Evolutionary conservation across 768 basidiomycete species (phyloP).

Genomic region (Stropharia rugosoannulata): DNA sequence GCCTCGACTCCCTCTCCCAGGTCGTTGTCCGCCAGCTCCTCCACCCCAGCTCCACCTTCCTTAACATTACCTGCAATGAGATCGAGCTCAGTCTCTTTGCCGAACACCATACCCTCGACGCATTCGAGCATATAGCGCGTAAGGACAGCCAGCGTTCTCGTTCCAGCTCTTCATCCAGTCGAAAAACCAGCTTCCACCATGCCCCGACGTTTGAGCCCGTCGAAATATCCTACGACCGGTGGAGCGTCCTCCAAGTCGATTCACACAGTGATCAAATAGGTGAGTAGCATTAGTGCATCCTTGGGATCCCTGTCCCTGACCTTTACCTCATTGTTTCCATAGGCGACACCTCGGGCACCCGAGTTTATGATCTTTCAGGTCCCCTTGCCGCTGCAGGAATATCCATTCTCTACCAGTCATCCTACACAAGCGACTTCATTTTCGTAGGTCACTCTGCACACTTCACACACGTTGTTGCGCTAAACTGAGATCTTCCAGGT

Average conservation of each 20-base stretch:
- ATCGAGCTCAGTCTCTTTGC: constrained; percentile 78
- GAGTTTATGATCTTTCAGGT: constrained; percentile 74
- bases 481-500: constrained; percentile 40
- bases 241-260: constrained; percentile 82
- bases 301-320: constrained; percentile 8
- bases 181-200: constrained; percentile 21
- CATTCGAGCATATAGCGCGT: constrained; percentile 62
- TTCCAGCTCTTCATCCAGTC: constrained; percentile 34
- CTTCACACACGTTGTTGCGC: constrained; percentile 6
- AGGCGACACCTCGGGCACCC: constrained; percentile 65
- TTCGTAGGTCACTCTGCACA: constrained; percentile 47
- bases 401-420: constrained; percentile 80
- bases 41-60: constrained; percentile 62
- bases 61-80: constrained; percentile 77
- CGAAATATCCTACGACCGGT: constrained; percentile 71
- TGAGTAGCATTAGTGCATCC: constrained; percentile 25
- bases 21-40: constrained; percentile 70
- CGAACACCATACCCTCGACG: constrained; percentile 51
- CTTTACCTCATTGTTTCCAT: not conserved
- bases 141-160: constrained; percentile 48
- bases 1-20: constrained; percentile 56
- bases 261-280: constrained; percentile 73
- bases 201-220: constrained; percentile 43
- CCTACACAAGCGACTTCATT: constrained; percentile 82
- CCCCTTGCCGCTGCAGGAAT: constrained; percentile 76